A percentile compares a stretch with the other conserved stretches of the same genome.
Conservation (phyloP, 371 early-diverging fungal species). For the Mycotypha africana region DNA sequence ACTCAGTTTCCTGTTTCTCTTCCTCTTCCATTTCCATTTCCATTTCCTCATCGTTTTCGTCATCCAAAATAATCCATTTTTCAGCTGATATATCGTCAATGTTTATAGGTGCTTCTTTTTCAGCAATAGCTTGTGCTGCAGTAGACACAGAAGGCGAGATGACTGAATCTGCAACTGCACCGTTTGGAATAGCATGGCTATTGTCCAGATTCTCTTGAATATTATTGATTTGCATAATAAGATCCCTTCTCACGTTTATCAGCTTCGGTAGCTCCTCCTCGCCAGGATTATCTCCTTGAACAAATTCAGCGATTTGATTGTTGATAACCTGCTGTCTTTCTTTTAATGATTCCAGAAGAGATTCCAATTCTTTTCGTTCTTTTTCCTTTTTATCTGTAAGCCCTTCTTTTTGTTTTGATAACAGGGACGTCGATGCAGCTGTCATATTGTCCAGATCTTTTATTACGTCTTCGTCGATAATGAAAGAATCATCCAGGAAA, state of each 20-base stretch:
- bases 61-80: not conserved
- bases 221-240: not conserved
- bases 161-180: too few relatives aligned
- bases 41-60: not conserved
- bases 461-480: conserved; percentile 2
- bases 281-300: not conserved
- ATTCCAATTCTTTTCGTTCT: not conserved
- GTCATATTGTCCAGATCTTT: not conserved
- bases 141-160: too few relatives aligned
- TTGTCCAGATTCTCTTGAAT: conserved; percentile 1
- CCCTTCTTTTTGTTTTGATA: not conserved
- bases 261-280: not conserved
- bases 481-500: not conserved
- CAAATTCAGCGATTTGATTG: conserved; percentile 5
- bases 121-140: not conserved
- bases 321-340: not conserved
- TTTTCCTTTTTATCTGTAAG: not conserved
- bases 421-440: too few relatives aligned
- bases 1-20: not conserved
- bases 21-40: not conserved
- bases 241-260: not conserved
- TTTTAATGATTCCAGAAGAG: not conserved
- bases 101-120: not conserved
- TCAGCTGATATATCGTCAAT: too few relatives aligned
- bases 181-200: too few relatives aligned